Evolutionary conservation across 2,329 filamentous ascomycete genomes (phyloP).

Genomic region (Pyricularia grisea): DNA sequence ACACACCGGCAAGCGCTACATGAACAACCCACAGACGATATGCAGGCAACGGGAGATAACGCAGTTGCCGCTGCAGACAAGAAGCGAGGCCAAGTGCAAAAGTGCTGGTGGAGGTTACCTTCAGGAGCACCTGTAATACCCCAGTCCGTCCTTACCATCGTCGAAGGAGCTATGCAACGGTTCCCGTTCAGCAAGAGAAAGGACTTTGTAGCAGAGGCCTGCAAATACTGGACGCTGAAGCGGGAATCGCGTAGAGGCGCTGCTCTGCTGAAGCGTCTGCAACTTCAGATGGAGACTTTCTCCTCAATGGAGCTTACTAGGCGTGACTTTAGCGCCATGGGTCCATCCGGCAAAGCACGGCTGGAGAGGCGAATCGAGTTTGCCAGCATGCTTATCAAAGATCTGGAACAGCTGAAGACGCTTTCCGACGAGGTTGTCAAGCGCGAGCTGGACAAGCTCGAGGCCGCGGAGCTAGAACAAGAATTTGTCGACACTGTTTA

Average conservation of each 20-base stretch:
- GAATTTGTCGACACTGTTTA: slow-evolving; percentile 83
- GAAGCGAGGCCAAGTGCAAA: slow-evolving; percentile 60
- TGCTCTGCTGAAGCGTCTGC: slow-evolving; percentile 82
- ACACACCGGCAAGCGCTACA: slow-evolving; percentile 53
- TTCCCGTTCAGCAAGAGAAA: slow-evolving; percentile 78
- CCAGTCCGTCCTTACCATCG: slow-evolving; percentile 74
- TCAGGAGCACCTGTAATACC: slow-evolving; percentile 94
- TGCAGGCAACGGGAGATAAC: slow-evolving; percentile 74
- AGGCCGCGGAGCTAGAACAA: slow-evolving; percentile 65
- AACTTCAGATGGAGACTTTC: slow-evolving; percentile 92
- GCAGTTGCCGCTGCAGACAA: slow-evolving; percentile 50
- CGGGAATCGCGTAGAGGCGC: slow-evolving; percentile 86
- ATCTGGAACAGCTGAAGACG: slow-evolving; percentile 66
- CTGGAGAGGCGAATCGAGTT: slow-evolving; percentile 82
- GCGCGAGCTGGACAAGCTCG: slow-evolving; percentile 69
- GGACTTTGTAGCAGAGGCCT: slow-evolving; percentile 86
- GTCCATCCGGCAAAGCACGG: slow-evolving; percentile 67
- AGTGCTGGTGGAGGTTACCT: slow-evolving; percentile 80
- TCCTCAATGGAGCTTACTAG: slow-evolving; percentile 95
- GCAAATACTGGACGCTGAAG: slow-evolving; percentile 97
- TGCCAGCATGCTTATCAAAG: slow-evolving; percentile 62
- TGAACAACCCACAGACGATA: slow-evolving; percentile 69
- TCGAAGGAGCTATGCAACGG: slow-evolving; percentile 72
- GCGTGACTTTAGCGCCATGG: slow-evolving; percentile 93
- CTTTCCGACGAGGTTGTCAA: slow-evolving; percentile 64